Conservation (phyloP, 2,329 filamentous ascomycete genomes). For the Sordariomycetes sp. region DNA sequence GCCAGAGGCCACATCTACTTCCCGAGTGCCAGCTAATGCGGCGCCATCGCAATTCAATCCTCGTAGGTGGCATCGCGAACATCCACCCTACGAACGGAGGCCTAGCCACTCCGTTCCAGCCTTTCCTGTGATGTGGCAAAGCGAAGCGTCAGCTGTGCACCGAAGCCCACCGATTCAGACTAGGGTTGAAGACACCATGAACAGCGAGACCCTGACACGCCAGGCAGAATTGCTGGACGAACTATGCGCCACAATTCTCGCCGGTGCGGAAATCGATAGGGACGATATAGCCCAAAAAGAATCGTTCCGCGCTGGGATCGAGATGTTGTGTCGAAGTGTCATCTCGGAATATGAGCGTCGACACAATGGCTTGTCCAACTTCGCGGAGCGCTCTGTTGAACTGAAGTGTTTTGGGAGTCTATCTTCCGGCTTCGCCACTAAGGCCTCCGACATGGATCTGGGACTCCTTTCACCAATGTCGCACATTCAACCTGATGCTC, state of each 20-base stretch:
- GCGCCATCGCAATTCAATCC: not conserved
- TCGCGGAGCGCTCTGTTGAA: conserved; percentile 43
- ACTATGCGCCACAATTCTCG: conserved; percentile 33
- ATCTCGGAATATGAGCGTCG: conserved; percentile 37
- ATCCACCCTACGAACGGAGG: not conserved
- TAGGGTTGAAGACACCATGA: not conserved
- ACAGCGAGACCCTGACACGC: conserved; percentile 10
- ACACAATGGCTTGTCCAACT: conserved; percentile 24
- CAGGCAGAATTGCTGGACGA: conserved; percentile 35
- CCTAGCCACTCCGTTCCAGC: not conserved
- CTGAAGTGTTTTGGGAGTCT: conserved; percentile 74
- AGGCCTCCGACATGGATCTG: conserved; percentile 84
- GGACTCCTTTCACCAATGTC: conserved; percentile 58
- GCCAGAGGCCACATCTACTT: not conserved
- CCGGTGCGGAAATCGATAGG: conserved; percentile 46
- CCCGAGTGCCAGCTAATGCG: not conserved
- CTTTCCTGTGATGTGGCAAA: not conserved
- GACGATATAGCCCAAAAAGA: conserved; percentile 60
- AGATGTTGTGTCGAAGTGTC: conserved; percentile 47
- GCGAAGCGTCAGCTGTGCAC: not conserved
- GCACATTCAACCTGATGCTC: conserved; percentile 33
- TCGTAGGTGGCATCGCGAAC: not conserved
- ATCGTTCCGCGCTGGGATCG: conserved; percentile 49
- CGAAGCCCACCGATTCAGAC: not conserved
- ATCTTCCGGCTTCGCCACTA: conserved; percentile 73